Evolutionary conservation across 2,329 filamentous ascomycete genomes (phyloP).

Genomic region (Aspergillus pseudonomiae): DNA sequence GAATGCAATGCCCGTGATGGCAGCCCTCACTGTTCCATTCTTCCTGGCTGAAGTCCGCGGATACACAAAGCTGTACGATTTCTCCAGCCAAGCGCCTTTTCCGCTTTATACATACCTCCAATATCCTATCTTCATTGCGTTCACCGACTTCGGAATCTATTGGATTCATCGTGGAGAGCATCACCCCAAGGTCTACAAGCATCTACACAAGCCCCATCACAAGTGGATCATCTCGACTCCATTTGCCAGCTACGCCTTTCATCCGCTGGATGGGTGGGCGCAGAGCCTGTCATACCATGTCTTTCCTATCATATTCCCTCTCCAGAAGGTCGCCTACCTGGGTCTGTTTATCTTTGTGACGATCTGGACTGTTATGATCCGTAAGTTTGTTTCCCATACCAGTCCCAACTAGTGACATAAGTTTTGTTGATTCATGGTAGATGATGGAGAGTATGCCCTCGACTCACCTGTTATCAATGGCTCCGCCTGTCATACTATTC

Average conservation of each 20-base stretch:
- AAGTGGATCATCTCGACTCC: slow-evolving; percentile 99
- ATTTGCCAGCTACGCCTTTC: slow-evolving; percentile 89
- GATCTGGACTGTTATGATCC: slow-evolving; percentile 93
- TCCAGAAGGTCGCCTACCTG: slow-evolving; percentile 87
- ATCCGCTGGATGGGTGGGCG: slow-evolving; percentile 85
- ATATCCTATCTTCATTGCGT: slow-evolving; percentile 82
- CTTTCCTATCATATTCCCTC: slow-evolving; percentile 86
- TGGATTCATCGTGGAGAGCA: slow-evolving; percentile 86
- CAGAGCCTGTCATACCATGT: slow-evolving; percentile 90
- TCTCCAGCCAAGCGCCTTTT: slow-evolving; percentile 70
- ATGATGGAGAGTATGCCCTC: slow-evolving; percentile 91
- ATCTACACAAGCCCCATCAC: slow-evolving; percentile 93
- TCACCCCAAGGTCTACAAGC: slow-evolving; percentile 78
- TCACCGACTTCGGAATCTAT: slow-evolving; percentile 88
- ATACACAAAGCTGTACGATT: slow-evolving; percentile 83
- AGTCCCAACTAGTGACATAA: neutral
- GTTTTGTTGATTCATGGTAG: slow-evolving; percentile 16
- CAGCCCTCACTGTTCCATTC: slow-evolving; percentile 75
- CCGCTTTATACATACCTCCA: slow-evolving; percentile 76
- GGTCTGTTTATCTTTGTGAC: slow-evolving; percentile 87
- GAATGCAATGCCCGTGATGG: slow-evolving; percentile 76
- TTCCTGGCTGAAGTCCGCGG: slow-evolving; percentile 83
- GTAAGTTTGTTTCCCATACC: slow-evolving; percentile 21
- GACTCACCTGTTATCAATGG: slow-evolving; percentile 88
- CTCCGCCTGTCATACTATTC: slow-evolving; percentile 91